Evolutionary conservation across 2,329 filamentous ascomycete species (phyloP).

Genomic region (Fusarium neocosmosporiellum): DNA sequence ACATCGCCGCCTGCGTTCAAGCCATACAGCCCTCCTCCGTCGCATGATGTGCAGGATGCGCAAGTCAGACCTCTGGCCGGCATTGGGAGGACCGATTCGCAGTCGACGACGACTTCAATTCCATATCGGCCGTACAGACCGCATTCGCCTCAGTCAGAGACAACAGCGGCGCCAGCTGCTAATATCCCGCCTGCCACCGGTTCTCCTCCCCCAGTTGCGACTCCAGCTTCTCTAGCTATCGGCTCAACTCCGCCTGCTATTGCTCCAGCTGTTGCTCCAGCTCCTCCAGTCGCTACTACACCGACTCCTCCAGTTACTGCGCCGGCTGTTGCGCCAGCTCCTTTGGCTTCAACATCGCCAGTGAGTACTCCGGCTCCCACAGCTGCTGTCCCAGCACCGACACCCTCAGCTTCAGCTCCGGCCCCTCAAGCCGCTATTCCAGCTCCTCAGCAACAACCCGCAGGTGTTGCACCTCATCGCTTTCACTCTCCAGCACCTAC

Average conservation of each 20-base stretch:
- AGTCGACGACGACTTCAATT: constrained; percentile 34
- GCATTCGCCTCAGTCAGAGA: constrained; percentile 26
- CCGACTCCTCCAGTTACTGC: neutral
- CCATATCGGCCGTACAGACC: constrained; percentile 48
- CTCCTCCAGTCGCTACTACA: constrained; percentile 1
- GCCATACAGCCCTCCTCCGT: constrained; percentile 43
- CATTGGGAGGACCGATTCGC: constrained; percentile 30
- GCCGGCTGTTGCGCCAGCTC: neutral
- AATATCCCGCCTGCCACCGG: constrained; percentile 11
- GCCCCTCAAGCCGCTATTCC: neutral
- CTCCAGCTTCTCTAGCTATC: constrained; percentile 1
- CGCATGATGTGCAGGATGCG: constrained; percentile 20
- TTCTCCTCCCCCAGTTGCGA: constrained; percentile 12
- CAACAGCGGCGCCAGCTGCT: constrained; percentile 2
- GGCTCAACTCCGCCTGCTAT: neutral
- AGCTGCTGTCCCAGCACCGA: neutral
- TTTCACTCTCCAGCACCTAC: constrained; percentile 25
- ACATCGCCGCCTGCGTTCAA: constrained; percentile 39
- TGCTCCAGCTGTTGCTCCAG: neutral
- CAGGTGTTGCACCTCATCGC: constrained; percentile 39
- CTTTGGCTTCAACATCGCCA: neutral
- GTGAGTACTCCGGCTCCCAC: neutral
- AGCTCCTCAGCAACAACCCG: constrained; percentile 18
- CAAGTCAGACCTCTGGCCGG: constrained; percentile 15
- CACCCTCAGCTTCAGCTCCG: neutral